Evolutionary conservation across 1,284 basidiomycete genomes (phyloP).

Genomic region (Mixia osmundae): DNA sequence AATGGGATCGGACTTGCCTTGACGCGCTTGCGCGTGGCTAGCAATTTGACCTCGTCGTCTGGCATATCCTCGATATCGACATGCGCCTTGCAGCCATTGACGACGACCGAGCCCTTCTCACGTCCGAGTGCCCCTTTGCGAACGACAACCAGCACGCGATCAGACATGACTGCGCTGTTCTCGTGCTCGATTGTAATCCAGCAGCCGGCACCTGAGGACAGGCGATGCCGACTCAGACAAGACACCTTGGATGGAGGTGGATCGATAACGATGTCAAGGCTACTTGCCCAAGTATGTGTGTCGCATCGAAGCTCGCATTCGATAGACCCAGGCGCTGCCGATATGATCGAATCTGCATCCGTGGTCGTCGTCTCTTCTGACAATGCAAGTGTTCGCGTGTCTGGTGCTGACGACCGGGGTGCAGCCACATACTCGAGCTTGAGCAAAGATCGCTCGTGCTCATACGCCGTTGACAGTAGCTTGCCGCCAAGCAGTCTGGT

Average conservation of each 20-base stretch:
- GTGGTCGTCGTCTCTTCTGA: conserved; percentile 9
- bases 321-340: too few relatives aligned
- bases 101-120: conserved; percentile 56
- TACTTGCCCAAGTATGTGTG: conserved; percentile 67
- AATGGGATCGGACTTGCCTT: conserved; percentile 70
- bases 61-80: conserved; percentile 82
- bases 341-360: conserved; percentile 23
- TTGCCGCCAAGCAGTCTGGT: conserved; percentile 61
- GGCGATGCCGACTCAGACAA: conserved; percentile 61
- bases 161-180: conserved; percentile 45
- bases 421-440: conserved; percentile 63
- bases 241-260: conserved; percentile 70
- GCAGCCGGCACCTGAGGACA: conserved; percentile 80
- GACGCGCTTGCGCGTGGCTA: conserved; percentile 61
- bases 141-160: conserved; percentile 29
- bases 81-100: conserved; percentile 65
- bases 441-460: conserved; percentile 61
- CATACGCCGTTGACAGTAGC: conserved; percentile 49
- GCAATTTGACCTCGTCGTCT: conserved; percentile 61
- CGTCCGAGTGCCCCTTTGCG: conserved; percentile 28
- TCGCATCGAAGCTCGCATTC: conserved; percentile 92
- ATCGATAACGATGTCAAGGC: conserved; percentile 74
- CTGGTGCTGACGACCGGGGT: conserved; percentile 24
- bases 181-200: conserved; percentile 90
- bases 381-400: conserved; percentile 5